phyloP scores from a whole-genome alignment of 208 protist species.

The Wallacemonas sp. region DNA sequence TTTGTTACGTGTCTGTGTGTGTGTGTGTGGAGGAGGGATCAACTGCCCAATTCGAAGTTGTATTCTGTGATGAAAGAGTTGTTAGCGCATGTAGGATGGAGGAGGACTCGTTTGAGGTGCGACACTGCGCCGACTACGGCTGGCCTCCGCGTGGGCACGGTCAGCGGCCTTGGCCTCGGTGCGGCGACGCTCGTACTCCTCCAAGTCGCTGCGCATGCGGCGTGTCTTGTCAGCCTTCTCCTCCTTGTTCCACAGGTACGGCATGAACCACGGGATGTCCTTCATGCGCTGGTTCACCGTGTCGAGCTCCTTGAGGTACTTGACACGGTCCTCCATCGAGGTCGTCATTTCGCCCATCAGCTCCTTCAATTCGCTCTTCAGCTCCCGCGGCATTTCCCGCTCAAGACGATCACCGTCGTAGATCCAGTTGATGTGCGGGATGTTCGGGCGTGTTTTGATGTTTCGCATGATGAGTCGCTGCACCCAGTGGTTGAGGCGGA shows the following conservation, averaged over 20 bases:
- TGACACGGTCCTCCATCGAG: constrained; percentile 80
- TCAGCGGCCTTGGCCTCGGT: constrained; percentile 31
- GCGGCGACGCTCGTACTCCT: constrained; percentile 64
- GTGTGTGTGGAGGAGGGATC: no score
- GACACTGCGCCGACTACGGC: constrained; percentile 42
- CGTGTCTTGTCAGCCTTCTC: constrained; percentile 72
- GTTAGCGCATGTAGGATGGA: constrained; percentile 75
- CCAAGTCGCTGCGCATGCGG: constrained; percentile 73
- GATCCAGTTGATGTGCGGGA: constrained; percentile 86
- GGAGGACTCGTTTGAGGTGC: constrained; percentile 71
- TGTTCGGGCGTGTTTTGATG: constrained; percentile 81
- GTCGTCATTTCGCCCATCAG: constrained; percentile 64
- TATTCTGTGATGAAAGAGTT: neutral
- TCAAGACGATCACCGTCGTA: constrained; percentile 82
- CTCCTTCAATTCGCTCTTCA: constrained; percentile 71
- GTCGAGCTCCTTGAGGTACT: constrained; percentile 90
- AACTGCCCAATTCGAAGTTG: neutral
- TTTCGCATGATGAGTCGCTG: constrained; percentile 76
- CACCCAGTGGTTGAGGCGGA: constrained; percentile 88
- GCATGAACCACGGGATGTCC: constrained; percentile 92
- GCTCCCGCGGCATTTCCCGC: constrained; percentile 72
- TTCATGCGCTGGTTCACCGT: constrained; percentile 91
- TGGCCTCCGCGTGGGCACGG: constrained; percentile 14
- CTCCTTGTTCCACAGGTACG: constrained; percentile 92
- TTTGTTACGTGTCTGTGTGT: neutral